Evolutionary conservation across 768 basidiomycete species (phyloP).

Genomic region (Saitozyma sp.): DNA sequence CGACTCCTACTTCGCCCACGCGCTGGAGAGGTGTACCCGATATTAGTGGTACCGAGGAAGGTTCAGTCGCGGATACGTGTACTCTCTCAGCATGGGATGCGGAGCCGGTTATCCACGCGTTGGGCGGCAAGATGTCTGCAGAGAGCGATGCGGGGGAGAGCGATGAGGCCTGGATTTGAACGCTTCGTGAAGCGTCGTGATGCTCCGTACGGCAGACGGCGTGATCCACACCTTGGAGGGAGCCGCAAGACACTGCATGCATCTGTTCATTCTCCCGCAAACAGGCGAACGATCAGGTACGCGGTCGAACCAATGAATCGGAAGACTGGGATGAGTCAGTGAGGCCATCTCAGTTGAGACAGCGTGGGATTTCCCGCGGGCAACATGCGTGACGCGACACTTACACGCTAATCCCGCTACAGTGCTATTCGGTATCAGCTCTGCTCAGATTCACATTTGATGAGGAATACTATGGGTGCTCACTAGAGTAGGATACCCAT

Average conservation of each 20-base stretch:
- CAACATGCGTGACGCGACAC: conserved; percentile 48
- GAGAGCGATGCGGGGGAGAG: neutral
- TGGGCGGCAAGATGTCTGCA: too few species aligned
- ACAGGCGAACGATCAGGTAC: conserved; percentile 82
- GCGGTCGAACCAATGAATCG: conserved; percentile 78
- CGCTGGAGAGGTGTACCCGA: too few species aligned
- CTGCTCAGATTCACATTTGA: neutral
- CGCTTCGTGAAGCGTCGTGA: too few species aligned
- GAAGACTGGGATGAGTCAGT: conserved; percentile 60
- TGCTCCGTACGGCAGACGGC: too few species aligned
- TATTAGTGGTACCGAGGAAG: too few species aligned
- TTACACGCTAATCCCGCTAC: conserved; percentile 83
- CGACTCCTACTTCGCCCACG: too few species aligned
- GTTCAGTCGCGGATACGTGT: too few species aligned
- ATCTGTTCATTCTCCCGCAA: conserved; percentile 73
- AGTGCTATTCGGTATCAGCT: conserved; percentile 54
- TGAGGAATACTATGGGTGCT: conserved; percentile 4
- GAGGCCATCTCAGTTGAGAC: neutral
- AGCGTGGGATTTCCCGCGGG: neutral
- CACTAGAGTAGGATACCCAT: conserved; percentile 80
- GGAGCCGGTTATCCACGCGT: too few species aligned
- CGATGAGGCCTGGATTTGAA: neutral
- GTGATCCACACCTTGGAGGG: too few species aligned
- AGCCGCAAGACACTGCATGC: too few species aligned
- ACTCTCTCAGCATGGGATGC: too few species aligned